Base-by-base conservation (phyloP, 1,284 basidiomycete genomes). In the Mycosarcoma maydis region DNA sequence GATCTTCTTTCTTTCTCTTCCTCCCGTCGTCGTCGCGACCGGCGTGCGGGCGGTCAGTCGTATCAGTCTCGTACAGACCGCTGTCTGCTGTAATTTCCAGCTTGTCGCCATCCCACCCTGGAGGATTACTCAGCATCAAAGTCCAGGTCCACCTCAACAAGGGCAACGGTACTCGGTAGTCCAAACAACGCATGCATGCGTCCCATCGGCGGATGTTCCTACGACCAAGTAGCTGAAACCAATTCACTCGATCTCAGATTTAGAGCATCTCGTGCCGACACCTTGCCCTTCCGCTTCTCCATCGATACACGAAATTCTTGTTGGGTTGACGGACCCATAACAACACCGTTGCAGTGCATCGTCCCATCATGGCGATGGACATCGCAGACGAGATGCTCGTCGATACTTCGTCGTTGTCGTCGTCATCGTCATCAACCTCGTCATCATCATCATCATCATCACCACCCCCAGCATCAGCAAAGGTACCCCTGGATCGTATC, bases 241-340 rank as follows among this genome's bases (percentile, higher is more conserved):
- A 13, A 6, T 7, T 29, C 27, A 13, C 13, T 29, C 13, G 27
- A 29, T 29, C 27, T 29, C 27, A 29, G 27, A n/a, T n/a, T n/a
- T 13, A 29, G 7, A 7, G 27, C 27, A 29, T 14, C 22, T 20
- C 29, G 20, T 32, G 27, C n/a, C 29, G 22, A n/a, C 20, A 14
- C 41, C 2, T 13, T 19, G 27, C 17, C 24, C 11, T 13, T n/a
- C 16, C 40, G 4, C 11, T 17, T 3, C 11, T 32, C 8, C 34
- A 48, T 52, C 45, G 45, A 37, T 33, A 32, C 41, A 33, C 22
- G 16, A 4, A 24, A 13, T n/a, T 6, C 20, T 11, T 13, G 11
- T 6, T 22, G 54, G 61, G 54, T 57, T 53, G 54, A 64, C 61
- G 61, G 61, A 50, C 61, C 61, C 61, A 29, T 27, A 17, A 32